These are phyloP conservation scores for Medicago ruthenica DNA, from an alignment of 306 rosid genomes.

Conservation along the genomic window DNA sequence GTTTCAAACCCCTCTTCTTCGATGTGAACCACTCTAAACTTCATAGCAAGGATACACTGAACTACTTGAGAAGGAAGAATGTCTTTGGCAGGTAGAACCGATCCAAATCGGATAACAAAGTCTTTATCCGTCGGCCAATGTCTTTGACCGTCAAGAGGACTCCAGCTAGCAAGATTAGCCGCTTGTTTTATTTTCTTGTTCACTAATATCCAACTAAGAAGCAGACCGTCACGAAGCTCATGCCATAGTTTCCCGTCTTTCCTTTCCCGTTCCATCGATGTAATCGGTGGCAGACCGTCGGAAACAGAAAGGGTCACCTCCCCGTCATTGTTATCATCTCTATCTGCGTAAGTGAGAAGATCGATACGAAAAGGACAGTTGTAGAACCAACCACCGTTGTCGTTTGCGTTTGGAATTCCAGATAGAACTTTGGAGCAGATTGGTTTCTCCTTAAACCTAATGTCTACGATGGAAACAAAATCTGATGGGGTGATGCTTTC, in stretches of 20 bases:
- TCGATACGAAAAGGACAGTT: constrained; percentile 90
- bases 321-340: constrained; percentile 61
- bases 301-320: constrained; percentile 76
- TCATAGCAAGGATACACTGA: constrained; percentile 84
- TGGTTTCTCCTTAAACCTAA: constrained; percentile 70
- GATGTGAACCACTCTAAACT: constrained; percentile 66
- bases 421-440: constrained; percentile 86
- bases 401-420: constrained; percentile 82
- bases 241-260: constrained; percentile 87
- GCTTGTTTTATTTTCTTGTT: constrained; percentile 80
- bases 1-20: constrained; percentile 69
- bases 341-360: constrained; percentile 67
- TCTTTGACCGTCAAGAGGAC: constrained; percentile 85
- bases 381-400: constrained; percentile 75
- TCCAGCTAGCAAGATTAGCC: constrained; percentile 93
- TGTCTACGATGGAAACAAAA: constrained; percentile 83
- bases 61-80: constrained; percentile 81
- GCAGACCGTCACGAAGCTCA: constrained; percentile 80
- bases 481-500: constrained; percentile 72
- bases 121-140: constrained; percentile 96
- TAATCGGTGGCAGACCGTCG: constrained; percentile 75
- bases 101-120: constrained; percentile 81
- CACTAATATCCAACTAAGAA: constrained; percentile 83
- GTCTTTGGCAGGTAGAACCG: constrained; percentile 79
- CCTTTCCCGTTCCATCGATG: constrained; percentile 78